Conservation (phyloP, 805 yeast species). For the Candida tammaniensis region DNA sequence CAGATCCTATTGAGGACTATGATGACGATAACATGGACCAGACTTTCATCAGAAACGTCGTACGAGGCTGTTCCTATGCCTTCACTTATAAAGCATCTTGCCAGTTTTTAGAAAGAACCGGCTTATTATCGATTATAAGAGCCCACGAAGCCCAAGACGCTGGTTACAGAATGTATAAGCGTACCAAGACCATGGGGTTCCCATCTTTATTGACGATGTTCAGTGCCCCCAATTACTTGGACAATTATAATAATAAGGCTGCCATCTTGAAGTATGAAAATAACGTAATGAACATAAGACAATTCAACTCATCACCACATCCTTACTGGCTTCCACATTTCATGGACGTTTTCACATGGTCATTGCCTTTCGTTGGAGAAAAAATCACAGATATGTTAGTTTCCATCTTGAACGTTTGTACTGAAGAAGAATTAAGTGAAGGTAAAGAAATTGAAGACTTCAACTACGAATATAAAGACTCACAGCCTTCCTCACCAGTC, state of each 20-base stretch:
- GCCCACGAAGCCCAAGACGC: constrained; percentile 99
- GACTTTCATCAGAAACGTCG: constrained; percentile 61
- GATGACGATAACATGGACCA: constrained; percentile 46
- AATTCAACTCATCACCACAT: constrained; percentile 88
- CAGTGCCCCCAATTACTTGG: constrained; percentile 94
- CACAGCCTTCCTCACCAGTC: constrained; percentile 18
- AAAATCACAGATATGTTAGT: constrained; percentile 92
- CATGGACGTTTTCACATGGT: constrained; percentile 98
- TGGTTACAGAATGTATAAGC: constrained; percentile 91
- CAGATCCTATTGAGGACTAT: constrained; percentile 91
- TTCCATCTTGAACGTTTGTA: constrained; percentile 86
- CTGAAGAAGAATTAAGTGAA: constrained; percentile 89
- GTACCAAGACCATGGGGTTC: constrained; percentile 79
- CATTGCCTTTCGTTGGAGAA: constrained; percentile 95
- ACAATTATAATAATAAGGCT: constrained; percentile 89
- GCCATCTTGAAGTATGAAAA: constrained; percentile 90
- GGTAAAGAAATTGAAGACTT: constrained; percentile 53
- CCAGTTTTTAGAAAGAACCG: constrained; percentile 72
- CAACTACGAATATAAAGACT: constrained; percentile 10
- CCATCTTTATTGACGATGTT: constrained; percentile 89
- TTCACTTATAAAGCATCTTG: constrained; percentile 82
- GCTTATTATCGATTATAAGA: constrained; percentile 78
- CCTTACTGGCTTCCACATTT: constrained; percentile 97
- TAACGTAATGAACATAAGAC: constrained; percentile 92
- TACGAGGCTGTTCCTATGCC: constrained; percentile 91